phyloP scores from a whole-genome alignment of 352 stramenopile species.

The Globisporangium acanthophoron region DNA sequence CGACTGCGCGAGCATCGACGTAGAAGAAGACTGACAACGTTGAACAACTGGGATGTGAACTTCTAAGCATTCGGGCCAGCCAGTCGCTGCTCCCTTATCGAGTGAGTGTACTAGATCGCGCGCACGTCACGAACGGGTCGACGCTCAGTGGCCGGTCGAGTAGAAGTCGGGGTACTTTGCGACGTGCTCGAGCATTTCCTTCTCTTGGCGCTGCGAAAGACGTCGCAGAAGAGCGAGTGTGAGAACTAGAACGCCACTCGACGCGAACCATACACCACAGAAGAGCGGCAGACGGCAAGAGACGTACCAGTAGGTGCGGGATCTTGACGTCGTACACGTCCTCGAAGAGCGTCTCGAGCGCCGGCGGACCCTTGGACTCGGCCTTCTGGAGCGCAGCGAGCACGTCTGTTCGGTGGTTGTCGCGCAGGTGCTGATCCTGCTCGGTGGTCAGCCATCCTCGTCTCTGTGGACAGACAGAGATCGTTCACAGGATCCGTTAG shows the following conservation, averaged over 20 bases:
- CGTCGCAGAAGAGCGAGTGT: not conserved
- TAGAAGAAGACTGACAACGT: not conserved
- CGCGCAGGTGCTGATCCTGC: conserved; percentile 70
- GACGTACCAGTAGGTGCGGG: conserved; percentile 81
- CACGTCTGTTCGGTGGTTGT: conserved; percentile 87
- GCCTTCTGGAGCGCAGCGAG: conserved; percentile 81
- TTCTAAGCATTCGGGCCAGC: not conserved
- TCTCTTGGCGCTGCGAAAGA: conserved; percentile 85
- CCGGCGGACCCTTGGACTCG: conserved; percentile 87
- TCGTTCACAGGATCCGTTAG: not conserved
- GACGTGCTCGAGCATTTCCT: conserved; percentile 87
- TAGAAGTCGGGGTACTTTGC: conserved; percentile 94
- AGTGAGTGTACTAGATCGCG: not conserved
- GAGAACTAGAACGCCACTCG: not conserved
- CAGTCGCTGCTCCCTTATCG: not conserved
- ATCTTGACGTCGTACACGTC: conserved; percentile 97
- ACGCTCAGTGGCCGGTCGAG: conserved; percentile 30
- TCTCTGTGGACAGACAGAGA: conserved; percentile 15
- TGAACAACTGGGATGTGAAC: not conserved
- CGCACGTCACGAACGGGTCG: not conserved
- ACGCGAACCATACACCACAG: not conserved
- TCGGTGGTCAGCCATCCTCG: conserved; percentile 88
- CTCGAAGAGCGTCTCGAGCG: conserved; percentile 92
- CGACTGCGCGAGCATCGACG: conserved; percentile 6
- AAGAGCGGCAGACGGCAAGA: not conserved